Evolutionary conservation across 1,139 yeast species (phyloP), one percentile per base, ranked within the genome.

Genomic region (Candida freyschussii): DNA sequence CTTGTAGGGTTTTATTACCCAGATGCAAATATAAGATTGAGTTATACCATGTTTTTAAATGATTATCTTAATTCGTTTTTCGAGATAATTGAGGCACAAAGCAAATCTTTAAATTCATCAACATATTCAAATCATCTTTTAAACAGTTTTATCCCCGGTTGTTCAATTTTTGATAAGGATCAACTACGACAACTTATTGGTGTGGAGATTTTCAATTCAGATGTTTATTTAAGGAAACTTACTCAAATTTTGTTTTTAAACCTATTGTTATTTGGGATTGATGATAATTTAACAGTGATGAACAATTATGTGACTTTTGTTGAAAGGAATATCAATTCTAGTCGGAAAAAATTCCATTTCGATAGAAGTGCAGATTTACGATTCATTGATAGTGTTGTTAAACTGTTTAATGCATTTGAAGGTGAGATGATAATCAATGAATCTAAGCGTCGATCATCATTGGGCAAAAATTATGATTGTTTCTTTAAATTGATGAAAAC

Each of bases 191-290:
- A 35, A 9, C 33, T 47, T 6, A 36, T 50, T 3, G 36, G 44
- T 29, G 28, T 36, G 14, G 52, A 48, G 13, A 39, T 45, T 1
- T 50, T 50, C 43, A 50, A 48, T 33, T 42, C 47, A 3, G 55
- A 50, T 26, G 24, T 25, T 2, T 47, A 32, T 16, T 24, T 50
- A 17, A 47, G 36, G 20, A 39, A 37, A 15, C 24, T 48, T 6
- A 40, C 47, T 3, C 40, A 47, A 31, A 23, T 45, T 1, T 30
- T 50, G n/a, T 45, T 47, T 24, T 17, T 50, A 11, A 47, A 48
- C 24, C 30, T 44, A 4, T 16, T 48, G 0, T 20, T 43, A 4
- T 39, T 39, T 23, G 53, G 50, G 3, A 25, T 36, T 17, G 39
- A 39, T 18, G 43, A 35, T 10, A 31, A 40, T 14, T 24, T 43